phyloP scores from a whole-genome alignment of 768 basidiomycete genomes.

The Serendipita sp. region DNA sequence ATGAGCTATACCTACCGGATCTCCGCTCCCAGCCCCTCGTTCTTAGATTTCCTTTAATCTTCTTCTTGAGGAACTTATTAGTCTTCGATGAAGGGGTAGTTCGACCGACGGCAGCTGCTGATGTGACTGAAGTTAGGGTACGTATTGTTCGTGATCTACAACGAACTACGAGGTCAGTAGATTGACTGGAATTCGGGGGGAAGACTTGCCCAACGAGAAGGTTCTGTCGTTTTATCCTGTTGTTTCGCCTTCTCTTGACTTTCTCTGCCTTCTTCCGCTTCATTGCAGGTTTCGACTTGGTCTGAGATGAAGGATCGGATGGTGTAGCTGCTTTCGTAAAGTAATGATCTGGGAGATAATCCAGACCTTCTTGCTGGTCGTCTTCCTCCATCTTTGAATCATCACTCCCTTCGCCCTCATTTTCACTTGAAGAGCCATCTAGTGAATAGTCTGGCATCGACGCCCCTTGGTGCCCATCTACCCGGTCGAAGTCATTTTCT shows the following conservation, averaged over 20 bases:
- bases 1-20: neutral
- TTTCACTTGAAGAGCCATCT: neutral
- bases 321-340: neutral
- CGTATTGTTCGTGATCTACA: conserved; percentile 1
- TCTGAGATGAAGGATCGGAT: neutral
- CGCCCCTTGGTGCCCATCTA: neutral
- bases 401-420: neutral
- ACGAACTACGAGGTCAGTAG: neutral
- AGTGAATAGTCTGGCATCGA: too few species aligned
- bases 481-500: neutral
- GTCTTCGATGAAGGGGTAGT: neutral
- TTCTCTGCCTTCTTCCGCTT: neutral
- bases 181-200: too few species aligned
- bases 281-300: neutral
- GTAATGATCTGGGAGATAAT: conserved; percentile 2
- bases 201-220: neutral
- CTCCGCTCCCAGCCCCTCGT: neutral
- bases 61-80: neutral
- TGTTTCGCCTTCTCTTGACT: neutral
- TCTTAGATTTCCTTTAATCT: neutral
- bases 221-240: neutral
- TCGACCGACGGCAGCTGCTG: neutral
- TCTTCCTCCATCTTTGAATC: neutral
- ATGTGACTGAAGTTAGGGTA: neutral
- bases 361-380: neutral